Percentiles rank a stretch among this genome's conserved stretches.
Conservation (phyloP, 768 basidiomycete species). For the Rossbeevera mucosa region DNA sequence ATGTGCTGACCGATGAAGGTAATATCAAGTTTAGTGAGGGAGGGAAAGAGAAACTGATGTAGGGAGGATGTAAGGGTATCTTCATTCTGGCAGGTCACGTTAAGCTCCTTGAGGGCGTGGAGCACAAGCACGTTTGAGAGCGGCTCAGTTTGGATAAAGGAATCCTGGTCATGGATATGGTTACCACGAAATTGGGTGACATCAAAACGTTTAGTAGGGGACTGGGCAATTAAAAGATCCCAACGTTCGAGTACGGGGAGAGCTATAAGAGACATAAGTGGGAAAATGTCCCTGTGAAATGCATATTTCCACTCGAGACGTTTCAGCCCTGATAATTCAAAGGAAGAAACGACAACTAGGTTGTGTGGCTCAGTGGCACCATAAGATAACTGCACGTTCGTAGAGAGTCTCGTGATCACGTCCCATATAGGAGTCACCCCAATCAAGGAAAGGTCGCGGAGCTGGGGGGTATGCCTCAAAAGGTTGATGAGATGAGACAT, state of each 20-base stretch:
- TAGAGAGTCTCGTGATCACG: conserved; percentile 11
- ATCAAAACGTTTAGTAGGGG: conserved; percentile 27
- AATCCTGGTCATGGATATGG: conserved; percentile 26
- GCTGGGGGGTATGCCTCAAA: conserved; percentile 34
- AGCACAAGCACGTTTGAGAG: conserved; percentile 27
- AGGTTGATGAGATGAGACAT: conserved; percentile 39
- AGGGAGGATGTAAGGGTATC: conserved; percentile 37
- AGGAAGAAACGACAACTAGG: conserved; percentile 12
- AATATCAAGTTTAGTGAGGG: conserved; percentile 43
- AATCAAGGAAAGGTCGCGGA: conserved; percentile 40
- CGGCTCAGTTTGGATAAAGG: conserved; percentile 27
- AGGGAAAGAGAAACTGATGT: conserved; percentile 42
- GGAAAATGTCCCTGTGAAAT: conserved; percentile 37
- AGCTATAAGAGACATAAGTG: conserved; percentile 40
- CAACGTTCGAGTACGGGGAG: conserved; percentile 40
- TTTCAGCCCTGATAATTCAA: conserved; percentile 38
- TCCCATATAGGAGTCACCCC: conserved; percentile 43
- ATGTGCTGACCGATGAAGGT: conserved; percentile 33
- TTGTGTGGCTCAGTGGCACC: conserved; percentile 5
- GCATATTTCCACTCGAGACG: conserved; percentile 48
- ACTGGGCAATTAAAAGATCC: conserved; percentile 41
- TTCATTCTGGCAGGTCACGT: conserved; percentile 38
- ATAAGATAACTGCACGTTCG: conserved; percentile 10
- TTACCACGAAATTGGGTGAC: conserved; percentile 28
- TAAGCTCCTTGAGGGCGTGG: conserved; percentile 37